Evolutionary conservation across 106 monocot species (phyloP).

Genomic region (Dendrobium huoshanense): DNA sequence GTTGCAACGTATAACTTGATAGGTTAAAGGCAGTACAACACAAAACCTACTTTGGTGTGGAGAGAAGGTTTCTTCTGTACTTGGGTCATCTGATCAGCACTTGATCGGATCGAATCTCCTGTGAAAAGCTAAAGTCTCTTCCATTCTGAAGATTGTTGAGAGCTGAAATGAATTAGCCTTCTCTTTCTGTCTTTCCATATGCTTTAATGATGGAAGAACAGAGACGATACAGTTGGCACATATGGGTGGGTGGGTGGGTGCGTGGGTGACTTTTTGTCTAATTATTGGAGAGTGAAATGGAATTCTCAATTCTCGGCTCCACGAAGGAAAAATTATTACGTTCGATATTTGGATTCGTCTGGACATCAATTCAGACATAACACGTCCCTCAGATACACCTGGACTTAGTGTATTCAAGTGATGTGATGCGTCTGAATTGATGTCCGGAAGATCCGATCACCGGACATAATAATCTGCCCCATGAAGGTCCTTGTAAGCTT

Average conservation of each 20-base stretch:
- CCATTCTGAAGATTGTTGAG: conserved; percentile 2
- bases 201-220: background rate
- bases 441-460: too few relatives aligned
- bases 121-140: conserved; percentile 10
- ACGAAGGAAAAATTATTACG: too few relatives aligned
- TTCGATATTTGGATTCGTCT: too few relatives aligned
- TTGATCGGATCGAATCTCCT: background rate
- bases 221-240: background rate
- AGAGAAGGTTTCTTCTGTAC: conserved; percentile 3
- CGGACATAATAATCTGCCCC: too few relatives aligned
- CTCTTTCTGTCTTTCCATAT: background rate
- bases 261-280: background rate
- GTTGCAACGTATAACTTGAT: background rate
- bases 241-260: background rate
- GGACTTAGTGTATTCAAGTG: too few relatives aligned
- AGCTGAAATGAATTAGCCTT: conserved; percentile 2
- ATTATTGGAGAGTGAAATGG: background rate
- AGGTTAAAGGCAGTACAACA: background rate
- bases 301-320: too few relatives aligned
- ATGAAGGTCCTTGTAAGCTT: background rate
- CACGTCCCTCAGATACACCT: too few relatives aligned
- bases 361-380: too few relatives aligned
- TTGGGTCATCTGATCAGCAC: conserved; percentile 4
- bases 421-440: too few relatives aligned
- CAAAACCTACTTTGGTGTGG: background rate